Conservation (phyloP, 495 filamentous ascomycete genomes). For the Neurospora tetraspora region DNA sequence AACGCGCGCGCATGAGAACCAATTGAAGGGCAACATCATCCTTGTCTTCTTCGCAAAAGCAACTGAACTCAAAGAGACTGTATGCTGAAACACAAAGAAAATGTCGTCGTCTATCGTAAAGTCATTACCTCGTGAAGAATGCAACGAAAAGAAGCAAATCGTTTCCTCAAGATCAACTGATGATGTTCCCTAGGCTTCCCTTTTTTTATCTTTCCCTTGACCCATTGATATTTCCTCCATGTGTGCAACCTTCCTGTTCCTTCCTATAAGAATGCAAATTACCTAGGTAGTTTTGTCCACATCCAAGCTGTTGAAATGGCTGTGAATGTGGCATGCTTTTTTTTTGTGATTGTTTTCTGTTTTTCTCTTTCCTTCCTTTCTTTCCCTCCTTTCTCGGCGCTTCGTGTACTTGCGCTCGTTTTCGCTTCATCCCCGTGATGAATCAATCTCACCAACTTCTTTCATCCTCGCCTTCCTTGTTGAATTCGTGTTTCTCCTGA, state of each 20-base stretch:
- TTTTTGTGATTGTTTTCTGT: background rate
- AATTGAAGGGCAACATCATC: background rate
- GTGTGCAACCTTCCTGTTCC: background rate
- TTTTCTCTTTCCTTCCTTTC: background rate
- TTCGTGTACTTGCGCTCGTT: background rate
- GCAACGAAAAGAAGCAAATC: background rate
- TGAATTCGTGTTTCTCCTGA: background rate
- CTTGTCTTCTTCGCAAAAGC: too few relatives aligned
- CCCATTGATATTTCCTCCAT: background rate
- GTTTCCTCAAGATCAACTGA: background rate
- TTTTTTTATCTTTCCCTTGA: background rate
- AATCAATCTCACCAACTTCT: background rate
- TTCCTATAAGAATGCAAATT: background rate
- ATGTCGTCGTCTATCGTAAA: background rate
- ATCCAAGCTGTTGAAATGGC: background rate
- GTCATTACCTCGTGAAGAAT: background rate
- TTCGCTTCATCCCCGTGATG: background rate
- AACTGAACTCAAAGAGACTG: background rate
- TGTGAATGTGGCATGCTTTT: background rate
- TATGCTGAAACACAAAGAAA: background rate
- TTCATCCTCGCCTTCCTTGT: background rate
- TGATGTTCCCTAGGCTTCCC: background rate
- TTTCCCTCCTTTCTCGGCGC: background rate
- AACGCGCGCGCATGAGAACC: background rate
- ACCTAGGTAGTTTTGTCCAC: background rate